A percentile compares a stretch with the other conserved stretches of the same genome.
phyloP scores from a whole-genome alignment of 2,329 filamentous ascomycete species.

The Bipolaris gigantea region DNA sequence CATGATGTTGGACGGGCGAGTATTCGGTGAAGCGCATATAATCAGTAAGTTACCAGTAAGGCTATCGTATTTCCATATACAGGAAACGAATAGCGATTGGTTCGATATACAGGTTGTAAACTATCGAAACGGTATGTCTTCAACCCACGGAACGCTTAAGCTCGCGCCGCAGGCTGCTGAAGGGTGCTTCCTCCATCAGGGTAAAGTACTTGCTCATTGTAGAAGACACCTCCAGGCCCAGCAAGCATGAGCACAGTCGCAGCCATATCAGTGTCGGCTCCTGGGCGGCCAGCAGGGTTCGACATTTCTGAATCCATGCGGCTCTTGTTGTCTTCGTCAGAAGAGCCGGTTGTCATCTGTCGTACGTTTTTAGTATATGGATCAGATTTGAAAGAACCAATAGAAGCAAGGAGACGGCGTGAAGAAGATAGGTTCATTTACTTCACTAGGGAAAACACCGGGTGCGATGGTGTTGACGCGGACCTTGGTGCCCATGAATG shows the following conservation, averaged over 20 bases:
- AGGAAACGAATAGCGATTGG: background rate
- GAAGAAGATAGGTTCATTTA: constrained; percentile 5
- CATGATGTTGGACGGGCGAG: background rate
- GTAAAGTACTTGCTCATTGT: constrained; percentile 58
- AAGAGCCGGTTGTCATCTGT: constrained; percentile 54
- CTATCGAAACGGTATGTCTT: background rate
- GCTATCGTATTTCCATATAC: background rate
- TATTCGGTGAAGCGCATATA: background rate
- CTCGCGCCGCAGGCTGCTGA: constrained; percentile 13
- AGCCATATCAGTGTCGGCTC: constrained; percentile 48
- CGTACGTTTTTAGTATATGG: background rate
- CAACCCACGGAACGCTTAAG: constrained; percentile 52
- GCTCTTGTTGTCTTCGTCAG: constrained; percentile 53
- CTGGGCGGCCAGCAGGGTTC: constrained; percentile 48
- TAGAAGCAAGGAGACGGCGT: background rate
- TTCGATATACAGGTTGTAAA: background rate
- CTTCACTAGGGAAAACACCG: constrained; percentile 48
- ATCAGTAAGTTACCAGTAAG: background rate
- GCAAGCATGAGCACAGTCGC: constrained; percentile 53
- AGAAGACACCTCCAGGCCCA: constrained; percentile 54
- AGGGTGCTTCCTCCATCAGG: constrained; percentile 49
- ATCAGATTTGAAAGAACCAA: no score
- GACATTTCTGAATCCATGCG: constrained; percentile 46
- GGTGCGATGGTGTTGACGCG: constrained; percentile 45
- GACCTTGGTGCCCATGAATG: constrained; percentile 48